phyloP scores from a whole-genome alignment of 192 early-diverging fungal genomes.

The Backusella luteola region DNA sequence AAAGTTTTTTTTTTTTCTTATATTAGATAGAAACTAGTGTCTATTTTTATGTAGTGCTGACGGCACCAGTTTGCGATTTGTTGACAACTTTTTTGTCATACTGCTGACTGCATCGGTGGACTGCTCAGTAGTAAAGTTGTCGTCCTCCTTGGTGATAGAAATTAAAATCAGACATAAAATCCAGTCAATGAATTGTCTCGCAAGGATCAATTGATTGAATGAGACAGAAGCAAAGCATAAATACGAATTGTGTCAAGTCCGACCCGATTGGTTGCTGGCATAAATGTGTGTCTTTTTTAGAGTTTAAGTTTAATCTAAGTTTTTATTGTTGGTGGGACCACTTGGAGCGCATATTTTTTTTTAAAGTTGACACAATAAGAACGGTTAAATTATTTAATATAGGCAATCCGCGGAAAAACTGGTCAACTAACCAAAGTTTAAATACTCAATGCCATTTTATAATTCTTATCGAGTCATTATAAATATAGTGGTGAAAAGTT shows the following conservation, averaged over 20 bases:
- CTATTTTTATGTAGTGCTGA: too few relatives aligned
- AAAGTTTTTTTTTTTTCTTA: too few relatives aligned
- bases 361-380: background rate
- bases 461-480: too few relatives aligned
- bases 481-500: too few relatives aligned
- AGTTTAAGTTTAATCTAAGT: background rate
- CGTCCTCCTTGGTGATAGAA: background rate
- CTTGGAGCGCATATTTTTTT: background rate
- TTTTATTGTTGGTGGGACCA: slow-evolving; percentile 1
- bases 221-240: background rate
- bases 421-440: too few relatives aligned
- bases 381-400: background rate
- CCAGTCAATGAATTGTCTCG: background rate
- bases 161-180: background rate
- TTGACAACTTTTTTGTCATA: too few relatives aligned
- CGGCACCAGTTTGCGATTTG: too few relatives aligned
- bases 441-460: too few relatives aligned
- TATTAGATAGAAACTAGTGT: too few relatives aligned
- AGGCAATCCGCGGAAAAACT: background rate
- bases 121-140: background rate
- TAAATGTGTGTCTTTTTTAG: background rate
- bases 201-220: background rate
- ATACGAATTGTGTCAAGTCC: background rate
- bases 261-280: background rate
- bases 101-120: too few relatives aligned